Evolutionary conservation across 1,284 basidiomycete species (phyloP).

Genomic region (Wolfiporia cocos): DNA sequence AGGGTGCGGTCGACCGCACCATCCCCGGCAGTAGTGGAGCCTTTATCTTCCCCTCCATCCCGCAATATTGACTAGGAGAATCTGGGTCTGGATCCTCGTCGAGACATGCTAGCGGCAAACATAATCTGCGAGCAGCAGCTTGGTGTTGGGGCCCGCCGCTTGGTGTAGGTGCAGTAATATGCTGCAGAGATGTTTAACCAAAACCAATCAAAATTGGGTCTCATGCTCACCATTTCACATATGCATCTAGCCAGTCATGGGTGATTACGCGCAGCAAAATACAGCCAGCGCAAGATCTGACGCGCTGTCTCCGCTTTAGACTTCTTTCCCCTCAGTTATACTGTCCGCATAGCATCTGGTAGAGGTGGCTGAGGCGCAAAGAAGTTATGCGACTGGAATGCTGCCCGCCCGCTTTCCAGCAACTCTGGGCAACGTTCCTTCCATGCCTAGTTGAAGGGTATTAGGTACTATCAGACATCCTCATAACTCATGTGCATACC

Average conservation of each 20-base stretch:
- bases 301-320: not conserved
- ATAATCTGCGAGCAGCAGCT: conserved; percentile 61
- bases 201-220: not conserved
- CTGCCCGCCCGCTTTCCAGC: conserved; percentile 47
- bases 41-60: conserved; percentile 18
- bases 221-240: conserved; percentile 31
- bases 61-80: conserved; percentile 24
- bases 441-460: conserved; percentile 52
- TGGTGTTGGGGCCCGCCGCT: conserved; percentile 37
- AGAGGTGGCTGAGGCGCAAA: conserved; percentile 52
- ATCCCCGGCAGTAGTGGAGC: conserved; percentile 21
- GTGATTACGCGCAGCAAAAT: conserved; percentile 65
- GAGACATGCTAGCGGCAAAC: conserved; percentile 62
- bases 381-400: conserved; percentile 70
- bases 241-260: conserved; percentile 70
- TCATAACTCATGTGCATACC: conserved; percentile 57
- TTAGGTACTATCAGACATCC: conserved; percentile 41
- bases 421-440: conserved; percentile 52
- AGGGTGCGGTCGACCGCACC: conserved; percentile 28
- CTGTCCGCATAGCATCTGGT: conserved; percentile 10
- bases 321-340: too few relatives aligned
- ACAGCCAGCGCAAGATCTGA: conserved; percentile 36
- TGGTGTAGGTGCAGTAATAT: conserved; percentile 31
- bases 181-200: too few relatives aligned
- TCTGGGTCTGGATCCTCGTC: conserved; percentile 31